Percentiles rank a stretch among this genome's conserved stretches.
These are phyloP conservation scores for Paecilomyces formosus DNA, from an alignment of 2,329 filamentous ascomycete species.

Conservation along the genomic window DNA sequence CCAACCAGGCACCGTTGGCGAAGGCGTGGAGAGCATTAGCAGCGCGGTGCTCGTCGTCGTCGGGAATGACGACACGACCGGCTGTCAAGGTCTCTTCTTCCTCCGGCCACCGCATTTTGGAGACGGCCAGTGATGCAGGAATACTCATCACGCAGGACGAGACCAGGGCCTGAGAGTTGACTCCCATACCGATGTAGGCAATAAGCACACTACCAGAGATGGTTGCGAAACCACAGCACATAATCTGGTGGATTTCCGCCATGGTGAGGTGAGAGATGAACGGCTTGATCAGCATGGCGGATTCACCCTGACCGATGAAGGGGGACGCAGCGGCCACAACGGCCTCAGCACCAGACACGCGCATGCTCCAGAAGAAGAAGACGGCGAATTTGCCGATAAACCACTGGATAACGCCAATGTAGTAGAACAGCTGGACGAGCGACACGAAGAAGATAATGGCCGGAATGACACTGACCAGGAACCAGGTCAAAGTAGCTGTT, in stretches of 20 bases:
- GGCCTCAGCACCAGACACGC: conserved; percentile 85
- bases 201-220: conserved; percentile 84
- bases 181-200: conserved; percentile 74
- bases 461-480: conserved; percentile 73
- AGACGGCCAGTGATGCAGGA: conserved; percentile 79
- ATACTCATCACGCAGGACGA: conserved; percentile 96
- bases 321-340: conserved; percentile 87
- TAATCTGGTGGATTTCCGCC: conserved; percentile 84
- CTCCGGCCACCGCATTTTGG: conserved; percentile 84
- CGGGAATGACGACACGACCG: conserved; percentile 71
- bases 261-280: conserved; percentile 79
- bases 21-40: conserved; percentile 79
- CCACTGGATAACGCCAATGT: conserved; percentile 78
- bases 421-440: conserved; percentile 79
- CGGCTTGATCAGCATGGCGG: conserved; percentile 81
- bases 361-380: conserved; percentile 87
- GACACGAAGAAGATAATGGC: conserved; percentile 95
- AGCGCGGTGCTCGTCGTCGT: conserved; percentile 64
- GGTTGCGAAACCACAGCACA: conserved; percentile 87
- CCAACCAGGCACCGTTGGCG: conserved; percentile 75
- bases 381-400: conserved; percentile 78
- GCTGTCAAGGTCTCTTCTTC: conserved; percentile 78
- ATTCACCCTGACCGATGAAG: conserved; percentile 92
- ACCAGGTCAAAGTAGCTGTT: conserved; percentile 49
- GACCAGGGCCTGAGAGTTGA: conserved; percentile 77